Evolutionary conservation across 139 green algal species (phyloP), one percentile per base, ranked within the genome.

Genomic region (Micractinium conductrix): DNA sequence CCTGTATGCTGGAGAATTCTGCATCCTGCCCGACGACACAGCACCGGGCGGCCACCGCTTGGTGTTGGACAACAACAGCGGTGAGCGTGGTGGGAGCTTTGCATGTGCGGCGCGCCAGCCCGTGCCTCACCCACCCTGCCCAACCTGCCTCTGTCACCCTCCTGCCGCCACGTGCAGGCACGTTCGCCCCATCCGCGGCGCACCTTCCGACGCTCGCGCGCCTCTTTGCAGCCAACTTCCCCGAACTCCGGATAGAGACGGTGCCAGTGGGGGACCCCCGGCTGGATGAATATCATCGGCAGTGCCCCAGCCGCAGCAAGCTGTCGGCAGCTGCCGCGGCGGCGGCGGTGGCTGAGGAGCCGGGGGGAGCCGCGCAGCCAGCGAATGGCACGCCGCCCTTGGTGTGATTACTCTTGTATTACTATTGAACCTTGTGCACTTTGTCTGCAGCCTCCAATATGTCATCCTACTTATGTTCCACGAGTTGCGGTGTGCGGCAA

Each of bases 31-130:
- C 0, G 74, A 84, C 40, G 33, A 42, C 21, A 37, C 33, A 9
- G 86, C 86, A 26, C n/a, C 53, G 2, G 86, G 45, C 21, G 81
- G 74, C 37, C 37, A 85, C 67, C 45, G 45, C 30, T 74, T 91
- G 17, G 71, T 92, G 14, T 43, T 92, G 0, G 89, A 92, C 84
- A 90, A 85, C 84, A 89, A 87, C 79, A 83, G 48, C 75, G 74
- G 65, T 72, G 65, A 16, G 65, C 16, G 9, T 7, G 12, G 1
- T 44, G 65, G 10, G 65, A 22, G 65, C 12, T 58, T 58, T 14
- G 48, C 48, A 58, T 58, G 48, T 58, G 48, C 12, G 48, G 48
- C 12, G 14, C 48, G 48, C 48, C 12, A 22, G 48, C 6, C 53
- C 10, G 24, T 22, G 10, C 53, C 53, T 4, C 53, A 16, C 53